These are phyloP conservation scores for Epichloe glyceriae DNA, from an alignment of 2,329 filamentous ascomycete species.

Conservation along the genomic window DNA sequence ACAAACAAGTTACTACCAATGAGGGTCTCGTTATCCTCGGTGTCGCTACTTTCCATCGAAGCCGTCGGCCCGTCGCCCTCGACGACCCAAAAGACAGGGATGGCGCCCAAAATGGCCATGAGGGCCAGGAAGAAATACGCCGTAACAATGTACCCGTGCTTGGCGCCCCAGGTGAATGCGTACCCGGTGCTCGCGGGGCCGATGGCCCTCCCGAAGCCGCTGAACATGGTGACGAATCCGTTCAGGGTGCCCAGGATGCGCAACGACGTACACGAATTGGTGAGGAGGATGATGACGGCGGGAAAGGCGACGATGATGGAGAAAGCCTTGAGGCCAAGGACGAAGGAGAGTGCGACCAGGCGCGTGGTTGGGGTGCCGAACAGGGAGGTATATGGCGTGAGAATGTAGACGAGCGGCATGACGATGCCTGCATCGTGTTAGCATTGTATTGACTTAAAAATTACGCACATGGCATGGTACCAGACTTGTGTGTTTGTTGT, in stretches of 20 bases:
- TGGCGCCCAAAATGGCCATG: slow-evolving; percentile 49
- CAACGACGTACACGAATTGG: slow-evolving; percentile 68
- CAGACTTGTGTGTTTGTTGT: neutral
- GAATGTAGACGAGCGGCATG: slow-evolving; percentile 63
- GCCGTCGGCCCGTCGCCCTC: slow-evolving; percentile 55
- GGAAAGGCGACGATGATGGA: slow-evolving; percentile 78
- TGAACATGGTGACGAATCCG: slow-evolving; percentile 74
- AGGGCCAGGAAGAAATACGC: slow-evolving; percentile 69
- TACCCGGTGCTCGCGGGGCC: slow-evolving; percentile 65
- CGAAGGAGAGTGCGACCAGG: slow-evolving; percentile 46
- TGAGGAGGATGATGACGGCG: slow-evolving; percentile 78
- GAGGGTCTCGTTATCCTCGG: slow-evolving; percentile 16
- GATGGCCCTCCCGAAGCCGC: slow-evolving; percentile 63
- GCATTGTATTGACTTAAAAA: neutral
- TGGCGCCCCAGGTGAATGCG: slow-evolving; percentile 64
- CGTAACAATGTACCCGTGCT: slow-evolving; percentile 60
- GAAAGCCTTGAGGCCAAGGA: slow-evolving; percentile 65
- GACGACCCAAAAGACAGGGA: slow-evolving; percentile 62
- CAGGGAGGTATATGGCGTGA: slow-evolving; percentile 72
- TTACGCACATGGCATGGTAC: neutral
- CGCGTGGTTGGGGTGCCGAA: slow-evolving; percentile 35
- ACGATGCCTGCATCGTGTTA: slow-evolving; percentile 33
- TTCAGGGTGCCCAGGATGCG: slow-evolving; percentile 75
- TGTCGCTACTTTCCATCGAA: slow-evolving; percentile 19
- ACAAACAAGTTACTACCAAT: slow-evolving; percentile 11